Base-by-base conservation (phyloP, 1,284 basidiomycete genomes). In the Pyrrhoderma lamaoense region DNA sequence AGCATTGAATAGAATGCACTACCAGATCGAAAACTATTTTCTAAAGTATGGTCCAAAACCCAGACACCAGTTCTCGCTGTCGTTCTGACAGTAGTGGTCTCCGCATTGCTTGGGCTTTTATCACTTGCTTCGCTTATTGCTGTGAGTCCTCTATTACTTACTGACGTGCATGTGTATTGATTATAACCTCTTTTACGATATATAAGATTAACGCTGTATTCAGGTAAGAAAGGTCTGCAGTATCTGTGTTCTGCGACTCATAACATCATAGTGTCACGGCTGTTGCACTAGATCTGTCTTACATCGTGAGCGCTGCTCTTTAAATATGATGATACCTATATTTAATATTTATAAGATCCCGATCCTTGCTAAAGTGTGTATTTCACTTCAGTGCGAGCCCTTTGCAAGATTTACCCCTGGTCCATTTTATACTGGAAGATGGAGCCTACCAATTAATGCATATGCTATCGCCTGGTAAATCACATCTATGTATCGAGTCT, bases 61-160 rank as follows among this genome's bases (percentile, higher is more conserved):
- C 40, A 47, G 42, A 60, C 59, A 14, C 59, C 59, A 8, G 49
- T 60, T 11, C 59, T 62, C 45, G 60, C 59, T 16, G 58, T 58
- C 36, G 56, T 61, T 19, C 44, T 61, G 42, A 59, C 59, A 21
- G 45, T 57, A 14, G 38, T 59, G 3, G 52, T 61, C 19, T 54
- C 55, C 8, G 59, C 58, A 53, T 49, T 63, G 14, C 58, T 62
- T 40, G 60, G 58, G 14, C 42, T 63, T 38, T 51, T 63, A 8
- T 61, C 56, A 40, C 56, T 61, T 35, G 61, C 54, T 35, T 59
- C 58, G 19, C 34, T 47, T 25, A 56, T 59, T 34, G 59, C 59
- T 5, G 58, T 59, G 21, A 47, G 57, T 49, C 5, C 16, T 13
- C 11, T 14, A 11, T 52, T 39, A 31, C 5, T 21, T 8, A 27